Conservation (phyloP, 495 filamentous ascomycete genomes). For the Geoglossum glabrum region DNA sequence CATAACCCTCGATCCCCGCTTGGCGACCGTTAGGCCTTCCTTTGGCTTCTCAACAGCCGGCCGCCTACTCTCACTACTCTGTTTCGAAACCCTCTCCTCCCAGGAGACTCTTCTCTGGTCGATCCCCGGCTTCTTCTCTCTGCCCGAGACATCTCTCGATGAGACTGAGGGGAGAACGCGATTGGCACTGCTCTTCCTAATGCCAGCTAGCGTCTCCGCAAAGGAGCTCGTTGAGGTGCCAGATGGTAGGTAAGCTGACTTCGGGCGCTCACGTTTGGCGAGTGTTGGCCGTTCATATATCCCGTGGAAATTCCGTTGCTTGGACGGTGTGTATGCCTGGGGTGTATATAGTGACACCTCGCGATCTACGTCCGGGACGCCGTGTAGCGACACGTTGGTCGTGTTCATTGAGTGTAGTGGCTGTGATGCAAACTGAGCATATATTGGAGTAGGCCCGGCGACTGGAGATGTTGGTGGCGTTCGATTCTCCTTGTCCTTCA, state of each 20-base stretch:
- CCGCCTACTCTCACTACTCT: neutral
- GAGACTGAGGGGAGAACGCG: neutral
- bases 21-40: slow-evolving; percentile 14
- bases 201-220: neutral
- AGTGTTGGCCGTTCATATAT: slow-evolving; percentile 30
- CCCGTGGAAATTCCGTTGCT: slow-evolving; percentile 44
- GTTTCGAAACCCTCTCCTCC: neutral
- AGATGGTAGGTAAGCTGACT: slow-evolving; percentile 27
- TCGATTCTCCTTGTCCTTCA: slow-evolving; percentile 65
- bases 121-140: slow-evolving; percentile 8
- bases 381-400: slow-evolving; percentile 20
- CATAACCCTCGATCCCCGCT: slow-evolving; percentile 35
- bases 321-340: slow-evolving; percentile 37
- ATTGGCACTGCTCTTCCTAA: slow-evolving; percentile 2
- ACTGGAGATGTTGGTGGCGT: slow-evolving; percentile 33
- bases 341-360: slow-evolving; percentile 44
- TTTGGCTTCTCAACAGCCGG: neutral
- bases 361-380: slow-evolving; percentile 26
- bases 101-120: slow-evolving; percentile 3
- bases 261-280: slow-evolving; percentile 26
- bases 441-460: slow-evolving; percentile 47
- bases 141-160: slow-evolving; percentile 1
- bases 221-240: slow-evolving; percentile 10
- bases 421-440: slow-evolving; percentile 45
- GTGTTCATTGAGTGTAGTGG: slow-evolving; percentile 22